A percentile compares a stretch with the other conserved stretches of the same genome.
Evolutionary conservation across 352 stramenopile genomes (phyloP).

Genomic region (Phytophthora constricta): DNA sequence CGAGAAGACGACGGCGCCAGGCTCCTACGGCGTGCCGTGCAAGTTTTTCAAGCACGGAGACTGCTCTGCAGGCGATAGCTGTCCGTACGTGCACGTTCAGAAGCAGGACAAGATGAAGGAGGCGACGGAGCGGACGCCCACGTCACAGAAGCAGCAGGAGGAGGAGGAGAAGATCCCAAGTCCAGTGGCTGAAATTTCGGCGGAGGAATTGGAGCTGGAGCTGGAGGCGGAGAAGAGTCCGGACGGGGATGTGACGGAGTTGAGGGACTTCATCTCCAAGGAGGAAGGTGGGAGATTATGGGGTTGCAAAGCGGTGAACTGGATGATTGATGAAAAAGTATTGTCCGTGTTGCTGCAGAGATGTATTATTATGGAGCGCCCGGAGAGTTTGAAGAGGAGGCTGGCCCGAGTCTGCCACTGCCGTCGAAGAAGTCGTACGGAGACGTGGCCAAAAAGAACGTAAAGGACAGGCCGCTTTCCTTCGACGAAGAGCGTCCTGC

Average conservation of each 20-base stretch:
- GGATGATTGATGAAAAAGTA: neutral
- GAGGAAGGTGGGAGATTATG: constrained; percentile 80
- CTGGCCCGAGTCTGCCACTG: constrained; percentile 19
- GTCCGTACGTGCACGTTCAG: constrained; percentile 67
- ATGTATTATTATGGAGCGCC: constrained; percentile 84
- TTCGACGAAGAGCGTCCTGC: constrained; percentile 48
- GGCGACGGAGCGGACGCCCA: constrained; percentile 32
- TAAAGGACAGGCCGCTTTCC: constrained; percentile 36
- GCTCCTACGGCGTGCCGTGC: constrained; percentile 61
- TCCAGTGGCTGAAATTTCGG: constrained; percentile 10
- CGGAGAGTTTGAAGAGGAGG: constrained; percentile 60
- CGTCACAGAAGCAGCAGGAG: constrained; percentile 23
- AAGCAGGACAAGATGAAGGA: constrained; percentile 45
- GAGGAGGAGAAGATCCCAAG: constrained; percentile 43
- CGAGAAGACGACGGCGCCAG: constrained; percentile 49
- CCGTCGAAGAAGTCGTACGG: constrained; percentile 58
- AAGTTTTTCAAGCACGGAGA: constrained; percentile 76
- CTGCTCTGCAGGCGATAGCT: constrained; percentile 68
- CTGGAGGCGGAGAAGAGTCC: constrained; percentile 12
- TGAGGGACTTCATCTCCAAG: constrained; percentile 83
- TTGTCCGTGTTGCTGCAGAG: constrained; percentile 36
- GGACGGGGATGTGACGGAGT: constrained; percentile 49
- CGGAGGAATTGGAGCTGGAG: constrained; percentile 26
- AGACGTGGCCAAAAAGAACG: constrained; percentile 60
- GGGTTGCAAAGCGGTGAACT: no score